These are phyloP conservation scores for Cladosporium sp. DNA, from an alignment of 2,329 filamentous ascomycete genomes.

Conservation along the genomic window DNA sequence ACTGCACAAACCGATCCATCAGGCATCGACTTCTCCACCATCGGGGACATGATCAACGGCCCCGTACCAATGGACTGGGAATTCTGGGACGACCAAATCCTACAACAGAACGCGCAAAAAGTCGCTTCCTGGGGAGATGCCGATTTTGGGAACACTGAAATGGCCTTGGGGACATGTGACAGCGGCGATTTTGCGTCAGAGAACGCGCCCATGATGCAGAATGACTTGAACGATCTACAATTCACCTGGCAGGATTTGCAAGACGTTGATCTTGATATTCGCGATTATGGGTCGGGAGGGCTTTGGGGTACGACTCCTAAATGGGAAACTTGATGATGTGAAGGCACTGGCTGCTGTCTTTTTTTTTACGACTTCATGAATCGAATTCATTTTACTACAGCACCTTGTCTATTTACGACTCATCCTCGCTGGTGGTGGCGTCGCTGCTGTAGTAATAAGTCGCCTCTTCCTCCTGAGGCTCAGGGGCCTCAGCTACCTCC, in stretches of 20 bases:
- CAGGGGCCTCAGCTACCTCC: no score
- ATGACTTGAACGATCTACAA: neutral
- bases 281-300: conserved; percentile 10
- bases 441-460: neutral
- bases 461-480: neutral
- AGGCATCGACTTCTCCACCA: conserved; percentile 23
- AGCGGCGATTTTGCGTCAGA: conserved; percentile 1
- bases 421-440: neutral
- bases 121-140: neutral
- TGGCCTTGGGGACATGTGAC: neutral
- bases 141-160: neutral
- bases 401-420: neutral
- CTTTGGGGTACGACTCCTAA: neutral
- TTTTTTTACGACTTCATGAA: no score
- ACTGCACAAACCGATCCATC: neutral
- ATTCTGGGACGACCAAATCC: conserved; percentile 22
- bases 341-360: no score
- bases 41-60: conserved; percentile 29
- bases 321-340: neutral
- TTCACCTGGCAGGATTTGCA: conserved; percentile 15
- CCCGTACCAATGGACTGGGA: conserved; percentile 29
- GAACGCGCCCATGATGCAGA: neutral
- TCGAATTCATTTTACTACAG: no score
- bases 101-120: conserved; percentile 7
- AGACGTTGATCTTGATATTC: conserved; percentile 16